Evolutionary conservation across 1,139 yeast species (phyloP).

Genomic region (Suhomyces taliae): DNA sequence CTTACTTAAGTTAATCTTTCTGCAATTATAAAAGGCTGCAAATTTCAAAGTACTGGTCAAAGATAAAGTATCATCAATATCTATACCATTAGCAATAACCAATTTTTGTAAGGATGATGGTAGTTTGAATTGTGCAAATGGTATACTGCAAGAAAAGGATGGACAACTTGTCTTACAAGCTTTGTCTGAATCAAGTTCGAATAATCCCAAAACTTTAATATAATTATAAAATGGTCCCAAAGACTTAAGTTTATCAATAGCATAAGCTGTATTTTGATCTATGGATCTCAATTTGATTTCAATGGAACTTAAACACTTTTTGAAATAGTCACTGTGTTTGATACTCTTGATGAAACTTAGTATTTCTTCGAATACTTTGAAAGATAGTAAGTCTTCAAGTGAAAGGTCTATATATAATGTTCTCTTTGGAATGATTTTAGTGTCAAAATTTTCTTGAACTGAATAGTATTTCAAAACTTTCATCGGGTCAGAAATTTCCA

Average conservation of each 20-base stretch:
- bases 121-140: conserved; percentile 3
- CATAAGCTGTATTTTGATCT: conserved; percentile 5
- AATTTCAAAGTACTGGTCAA: conserved; percentile 9
- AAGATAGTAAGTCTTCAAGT: conserved; percentile 6
- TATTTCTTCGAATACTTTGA: conserved; percentile 9
- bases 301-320: conserved; percentile 4
- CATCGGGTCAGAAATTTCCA: conserved; percentile 7
- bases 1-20: conserved; percentile 12
- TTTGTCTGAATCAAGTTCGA: conserved; percentile 8
- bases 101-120: conserved; percentile 12
- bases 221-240: conserved; percentile 8
- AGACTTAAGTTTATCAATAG: conserved; percentile 8
- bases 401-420: conserved; percentile 10
- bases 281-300: conserved; percentile 10
- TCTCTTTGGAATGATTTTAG: conserved; percentile 1
- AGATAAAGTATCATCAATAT: conserved; percentile 12
- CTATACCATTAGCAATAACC: conserved; percentile 13
- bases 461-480: conserved; percentile 7
- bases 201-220: conserved; percentile 13
- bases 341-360: conserved; percentile 3
- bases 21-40: conserved; percentile 11
- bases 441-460: conserved; percentile 1
- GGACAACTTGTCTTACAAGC: neutral
- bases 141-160: neutral
- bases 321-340: conserved; percentile 4